Evolutionary conservation across 257 asterid species (phyloP), one percentile per base, ranked within the genome.

Genomic region (Plectranthus barbatus): DNA sequence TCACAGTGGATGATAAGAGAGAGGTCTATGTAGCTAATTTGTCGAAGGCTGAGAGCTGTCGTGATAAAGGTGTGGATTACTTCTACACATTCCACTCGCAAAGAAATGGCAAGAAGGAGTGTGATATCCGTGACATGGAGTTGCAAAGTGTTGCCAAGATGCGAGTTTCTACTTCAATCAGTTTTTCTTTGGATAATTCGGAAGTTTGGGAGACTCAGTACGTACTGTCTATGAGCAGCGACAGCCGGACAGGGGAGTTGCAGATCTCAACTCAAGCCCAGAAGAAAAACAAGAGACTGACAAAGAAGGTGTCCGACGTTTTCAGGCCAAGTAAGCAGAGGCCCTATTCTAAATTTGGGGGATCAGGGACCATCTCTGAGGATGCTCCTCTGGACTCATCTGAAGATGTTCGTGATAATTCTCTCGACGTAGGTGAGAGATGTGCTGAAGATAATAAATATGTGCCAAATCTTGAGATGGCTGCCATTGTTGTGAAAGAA

Each of bases 151-250:
- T 86, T 48, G 96, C 91, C 54, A 77, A 68, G 71, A 92, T 92
- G 97, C 75, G 71, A 29, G 98, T 92, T 40, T 84, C 91, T 23
- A 86, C 85, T 58, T 88, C 84, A 8, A 68, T 80, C 67, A 64
- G 81, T 7, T 75, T 80, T n/a, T 60, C 83, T 60, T 71, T 78
- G 4, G 74, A 74, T 60, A 78, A 77, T 56, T 73, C 78, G 0
- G 91, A 83, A 63, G 72, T 82, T 18, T 63, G 58, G 47, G 97
- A 92, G 80, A 88, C 85, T 7, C 77, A 56, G 11, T 92, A 86
- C 65, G 74, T 92, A 62, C 74, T 88, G 54, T 84, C 83, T 13
- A 82, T 77, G 41, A 74, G 73, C 33, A 67, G 42, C 24, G 79
- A 80, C 24, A 75, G 71, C 61, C 70, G 37, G 29, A 23, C 44